phyloP scores from a whole-genome alignment of 768 basidiomycete species.

The Collybiopsis luxurians region DNA sequence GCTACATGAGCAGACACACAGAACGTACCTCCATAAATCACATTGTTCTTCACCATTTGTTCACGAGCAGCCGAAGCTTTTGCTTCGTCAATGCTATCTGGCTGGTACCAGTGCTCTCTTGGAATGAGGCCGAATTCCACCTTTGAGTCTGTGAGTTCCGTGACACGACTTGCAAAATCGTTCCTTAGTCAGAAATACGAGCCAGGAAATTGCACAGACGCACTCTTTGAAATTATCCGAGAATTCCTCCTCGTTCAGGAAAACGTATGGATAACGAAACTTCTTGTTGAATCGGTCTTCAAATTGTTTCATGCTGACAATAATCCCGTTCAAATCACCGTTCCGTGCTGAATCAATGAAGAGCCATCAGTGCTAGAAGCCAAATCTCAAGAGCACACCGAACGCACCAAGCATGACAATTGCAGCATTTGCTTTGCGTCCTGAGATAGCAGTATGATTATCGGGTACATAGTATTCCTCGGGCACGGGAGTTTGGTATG shows the following conservation, averaged over 20 bases:
- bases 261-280: conserved; percentile 81
- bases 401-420: conserved; percentile 71
- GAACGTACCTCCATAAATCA: conserved; percentile 63
- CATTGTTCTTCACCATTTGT: conserved; percentile 64
- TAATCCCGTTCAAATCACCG: conserved; percentile 54
- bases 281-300: conserved; percentile 92
- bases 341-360: conserved; percentile 48
- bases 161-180: conserved; percentile 42
- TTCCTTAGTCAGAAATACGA: background rate
- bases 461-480: conserved; percentile 52
- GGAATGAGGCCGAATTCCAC: conserved; percentile 82
- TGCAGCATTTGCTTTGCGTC: conserved; percentile 76
- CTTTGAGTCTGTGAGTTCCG: conserved; percentile 56
- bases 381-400: no score
- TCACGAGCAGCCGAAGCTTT: conserved; percentile 61
- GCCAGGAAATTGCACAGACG: conserved; percentile 11
- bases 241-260: conserved; percentile 82
- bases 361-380: no score
- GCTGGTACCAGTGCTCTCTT: conserved; percentile 76
- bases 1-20: background rate
- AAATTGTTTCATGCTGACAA: conserved; percentile 68
- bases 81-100: conserved; percentile 71
- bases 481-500: conserved; percentile 57
- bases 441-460: conserved; percentile 33
- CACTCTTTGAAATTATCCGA: conserved; percentile 69